Conservation (phyloP, 306 rosid species). For the Geum urbanum region DNA sequence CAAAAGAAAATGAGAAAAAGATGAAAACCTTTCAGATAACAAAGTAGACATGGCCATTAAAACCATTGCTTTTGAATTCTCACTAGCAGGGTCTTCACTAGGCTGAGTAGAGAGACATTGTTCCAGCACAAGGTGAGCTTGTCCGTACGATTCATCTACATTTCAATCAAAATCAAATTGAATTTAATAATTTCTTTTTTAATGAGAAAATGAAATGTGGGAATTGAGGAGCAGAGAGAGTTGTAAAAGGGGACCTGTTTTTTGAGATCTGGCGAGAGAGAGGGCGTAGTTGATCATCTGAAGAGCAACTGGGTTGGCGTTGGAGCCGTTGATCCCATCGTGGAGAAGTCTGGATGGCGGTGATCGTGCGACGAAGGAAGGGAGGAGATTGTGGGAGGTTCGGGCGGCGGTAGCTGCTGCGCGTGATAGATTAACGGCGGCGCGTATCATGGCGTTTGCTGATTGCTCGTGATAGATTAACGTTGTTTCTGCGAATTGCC, state of each 20-base stretch:
- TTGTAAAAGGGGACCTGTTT: constrained; percentile 49
- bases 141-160: constrained; percentile 69
- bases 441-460: constrained; percentile 43
- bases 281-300: constrained; percentile 77
- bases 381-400: constrained; percentile 27
- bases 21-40: constrained; percentile 61
- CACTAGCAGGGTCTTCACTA: constrained; percentile 44
- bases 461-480: background rate
- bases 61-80: constrained; percentile 62
- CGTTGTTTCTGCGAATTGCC: too few relatives aligned
- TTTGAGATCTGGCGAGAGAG: constrained; percentile 61
- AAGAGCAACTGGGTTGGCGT: constrained; percentile 52
- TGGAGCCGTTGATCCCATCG: constrained; percentile 37
- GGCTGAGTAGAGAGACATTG: constrained; percentile 61
- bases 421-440: constrained; percentile 38
- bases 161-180: background rate
- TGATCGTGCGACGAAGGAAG: constrained; percentile 2
- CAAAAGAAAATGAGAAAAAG: background rate
- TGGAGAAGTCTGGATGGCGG: constrained; percentile 41
- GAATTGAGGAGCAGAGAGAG: background rate
- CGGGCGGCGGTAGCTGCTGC: constrained; percentile 28
- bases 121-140: constrained; percentile 61
- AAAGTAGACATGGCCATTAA: constrained; percentile 73
- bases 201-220: background rate
- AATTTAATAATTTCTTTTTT: background rate